Conservation (phyloP, 495 filamentous ascomycete species). For the Geopyxis carbonaria region DNA sequence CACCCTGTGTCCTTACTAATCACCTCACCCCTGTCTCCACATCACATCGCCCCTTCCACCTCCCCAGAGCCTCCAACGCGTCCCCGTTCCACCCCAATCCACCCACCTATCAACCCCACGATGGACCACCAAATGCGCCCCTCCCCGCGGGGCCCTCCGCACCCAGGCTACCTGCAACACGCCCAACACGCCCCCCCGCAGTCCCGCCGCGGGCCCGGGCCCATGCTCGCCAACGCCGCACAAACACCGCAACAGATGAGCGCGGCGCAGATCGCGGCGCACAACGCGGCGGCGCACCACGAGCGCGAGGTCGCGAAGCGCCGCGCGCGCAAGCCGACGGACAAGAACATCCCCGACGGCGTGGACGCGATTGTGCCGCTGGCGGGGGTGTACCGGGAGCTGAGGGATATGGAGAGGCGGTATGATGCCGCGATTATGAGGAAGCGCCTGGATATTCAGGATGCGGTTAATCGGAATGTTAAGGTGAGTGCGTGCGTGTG, state of each 20-base stretch:
- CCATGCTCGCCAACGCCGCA: constrained; percentile 40
- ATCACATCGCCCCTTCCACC: no score
- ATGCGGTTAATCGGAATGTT: constrained; percentile 58
- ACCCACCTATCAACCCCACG: no score
- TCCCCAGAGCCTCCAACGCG: no score
- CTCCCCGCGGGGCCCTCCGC: no score
- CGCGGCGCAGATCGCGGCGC: constrained; percentile 30
- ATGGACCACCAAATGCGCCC: no score
- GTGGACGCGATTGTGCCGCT: constrained; percentile 73
- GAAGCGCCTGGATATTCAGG: constrained; percentile 79
- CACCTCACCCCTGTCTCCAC: no score
- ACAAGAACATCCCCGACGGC: constrained; percentile 83
- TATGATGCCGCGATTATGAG: constrained; percentile 89
- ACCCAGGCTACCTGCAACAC: no score
- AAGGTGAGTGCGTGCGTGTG: constrained; percentile 35
- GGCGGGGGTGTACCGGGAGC: constrained; percentile 59
- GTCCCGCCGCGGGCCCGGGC: constrained; percentile 30
- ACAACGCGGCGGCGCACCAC: constrained; percentile 36
- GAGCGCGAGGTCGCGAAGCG: constrained; percentile 53
- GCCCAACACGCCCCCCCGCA: constrained; percentile 7
- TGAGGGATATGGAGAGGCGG: constrained; percentile 74
- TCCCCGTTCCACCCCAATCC: no score
- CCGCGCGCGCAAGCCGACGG: constrained; percentile 71
- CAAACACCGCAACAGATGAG: constrained; percentile 29
- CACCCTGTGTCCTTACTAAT: no score